phyloP scores from a whole-genome alignment of 805 yeast species.

The Candida awuae region DNA sequence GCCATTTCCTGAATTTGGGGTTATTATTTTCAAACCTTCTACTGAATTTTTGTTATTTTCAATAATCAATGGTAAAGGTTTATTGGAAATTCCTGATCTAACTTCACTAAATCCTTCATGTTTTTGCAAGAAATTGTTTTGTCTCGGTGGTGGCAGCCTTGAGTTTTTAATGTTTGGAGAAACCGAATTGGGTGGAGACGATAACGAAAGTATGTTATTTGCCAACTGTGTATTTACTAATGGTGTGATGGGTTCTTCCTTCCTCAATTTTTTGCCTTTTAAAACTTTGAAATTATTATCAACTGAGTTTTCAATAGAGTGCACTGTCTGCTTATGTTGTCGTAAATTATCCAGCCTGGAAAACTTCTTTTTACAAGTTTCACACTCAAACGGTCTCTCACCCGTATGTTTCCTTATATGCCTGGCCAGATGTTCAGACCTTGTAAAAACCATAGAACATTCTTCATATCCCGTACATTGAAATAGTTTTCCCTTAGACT shows the following conservation, averaged over 20 bases:
- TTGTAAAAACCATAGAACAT: constrained; percentile 80
- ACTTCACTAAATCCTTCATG: constrained; percentile 17
- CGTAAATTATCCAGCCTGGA: constrained; percentile 81
- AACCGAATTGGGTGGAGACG: constrained; percentile 8
- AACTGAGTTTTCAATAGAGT: constrained; percentile 46
- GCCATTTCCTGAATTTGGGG: constrained; percentile 4
- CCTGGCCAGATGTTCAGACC: constrained; percentile 87
- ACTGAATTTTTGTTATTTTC: constrained; percentile 14
- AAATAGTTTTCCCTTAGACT: constrained; percentile 57
- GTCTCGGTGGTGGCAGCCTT: constrained; percentile 28
- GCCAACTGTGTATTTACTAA: neutral
- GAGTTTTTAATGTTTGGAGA: constrained; percentile 10
- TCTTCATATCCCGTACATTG: constrained; percentile 82
- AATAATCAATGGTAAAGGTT: constrained; percentile 27
- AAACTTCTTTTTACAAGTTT: constrained; percentile 70
- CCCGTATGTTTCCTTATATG: constrained; percentile 93
- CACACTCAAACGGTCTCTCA: constrained; percentile 86
- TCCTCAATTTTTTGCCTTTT: neutral
- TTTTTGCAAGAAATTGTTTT: constrained; percentile 12
- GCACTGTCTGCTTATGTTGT: constrained; percentile 86
- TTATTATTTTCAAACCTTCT: neutral
- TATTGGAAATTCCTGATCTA: constrained; percentile 24
- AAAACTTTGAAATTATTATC: constrained; percentile 7
- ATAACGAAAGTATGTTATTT: neutral
- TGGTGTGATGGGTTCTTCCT: constrained; percentile 5